Evolutionary conservation across 495 filamentous ascomycete species (phyloP).

Genomic region (Lichenothelia convexa): DNA sequence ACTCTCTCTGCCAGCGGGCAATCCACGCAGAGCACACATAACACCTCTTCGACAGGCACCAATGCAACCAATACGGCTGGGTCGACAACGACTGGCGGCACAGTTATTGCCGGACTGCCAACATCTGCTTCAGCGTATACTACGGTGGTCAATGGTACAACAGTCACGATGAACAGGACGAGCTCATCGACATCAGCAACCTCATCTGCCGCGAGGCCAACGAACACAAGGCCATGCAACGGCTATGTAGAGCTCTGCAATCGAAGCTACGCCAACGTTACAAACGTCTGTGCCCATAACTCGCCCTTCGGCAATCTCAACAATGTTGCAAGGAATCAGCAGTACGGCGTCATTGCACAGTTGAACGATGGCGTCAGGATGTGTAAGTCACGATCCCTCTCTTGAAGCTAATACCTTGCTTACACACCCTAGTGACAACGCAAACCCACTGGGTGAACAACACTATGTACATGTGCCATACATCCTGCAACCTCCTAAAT

Average conservation of each 20-base stretch:
- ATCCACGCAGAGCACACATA: not conserved
- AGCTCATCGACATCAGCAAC: slow-evolving; percentile 6
- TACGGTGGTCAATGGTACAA: not conserved
- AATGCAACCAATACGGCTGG: not conserved
- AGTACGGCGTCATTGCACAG: slow-evolving; percentile 47
- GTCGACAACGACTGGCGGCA: not conserved
- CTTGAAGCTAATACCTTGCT: not conserved
- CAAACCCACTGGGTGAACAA: slow-evolving; percentile 56
- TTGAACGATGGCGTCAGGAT: slow-evolving; percentile 79
- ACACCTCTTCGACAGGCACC: not conserved
- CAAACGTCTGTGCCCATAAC: slow-evolving; percentile 73
- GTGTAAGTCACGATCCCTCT: slow-evolving; percentile 25
- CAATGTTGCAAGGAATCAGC: slow-evolving; percentile 65
- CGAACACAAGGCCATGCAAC: slow-evolving; percentile 50
- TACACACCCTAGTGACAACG: slow-evolving; percentile 42
- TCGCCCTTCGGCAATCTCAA: slow-evolving; percentile 55
- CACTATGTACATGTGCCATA: slow-evolving; percentile 51
- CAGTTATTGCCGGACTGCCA: not conserved
- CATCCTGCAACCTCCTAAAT: slow-evolving; percentile 60
- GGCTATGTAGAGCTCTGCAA: slow-evolving; percentile 67
- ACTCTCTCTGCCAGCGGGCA: not conserved
- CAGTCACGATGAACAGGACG: not conserved
- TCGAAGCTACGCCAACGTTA: slow-evolving; percentile 76
- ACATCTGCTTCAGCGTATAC: not conserved
- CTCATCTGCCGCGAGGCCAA: slow-evolving; percentile 8